These are phyloP conservation scores for Fusarium decemcellulare DNA, from an alignment of 2,329 filamentous ascomycete genomes.

Conservation along the genomic window DNA sequence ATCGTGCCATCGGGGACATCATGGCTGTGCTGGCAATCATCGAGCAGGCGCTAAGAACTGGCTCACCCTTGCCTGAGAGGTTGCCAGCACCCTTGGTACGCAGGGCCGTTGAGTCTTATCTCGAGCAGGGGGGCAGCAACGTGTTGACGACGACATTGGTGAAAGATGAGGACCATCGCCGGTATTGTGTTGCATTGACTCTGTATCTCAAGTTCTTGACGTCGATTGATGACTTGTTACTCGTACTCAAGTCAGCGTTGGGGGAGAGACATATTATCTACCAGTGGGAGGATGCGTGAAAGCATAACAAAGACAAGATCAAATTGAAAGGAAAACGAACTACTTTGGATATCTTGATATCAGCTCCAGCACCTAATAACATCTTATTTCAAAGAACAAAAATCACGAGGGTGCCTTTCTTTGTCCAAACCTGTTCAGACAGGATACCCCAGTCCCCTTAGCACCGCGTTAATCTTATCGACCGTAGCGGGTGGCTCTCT, in stretches of 20 bases:
- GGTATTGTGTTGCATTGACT: constrained; percentile 62
- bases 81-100: constrained; percentile 62
- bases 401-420: too few relatives aligned
- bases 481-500: too few relatives aligned
- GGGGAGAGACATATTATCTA: constrained; percentile 58
- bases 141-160: constrained; percentile 52
- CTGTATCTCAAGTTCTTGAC: constrained; percentile 60
- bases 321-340: too few relatives aligned
- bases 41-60: constrained; percentile 63
- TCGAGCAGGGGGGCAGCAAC: constrained; percentile 35
- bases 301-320: not conserved
- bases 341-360: too few relatives aligned
- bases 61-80: constrained; percentile 61
- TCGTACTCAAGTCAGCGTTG: constrained; percentile 58
- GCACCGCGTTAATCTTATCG: too few relatives aligned
- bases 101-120: constrained; percentile 50
- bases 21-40: constrained; percentile 65
- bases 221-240: constrained; percentile 60
- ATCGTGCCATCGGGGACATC: constrained; percentile 61
- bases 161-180: constrained; percentile 58
- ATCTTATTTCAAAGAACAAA: too few relatives aligned
- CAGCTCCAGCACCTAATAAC: too few relatives aligned
- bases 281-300: constrained; percentile 42
- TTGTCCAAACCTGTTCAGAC: too few relatives aligned
- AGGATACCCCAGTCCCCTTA: too few relatives aligned